Evolutionary conservation across 345 rosid species (phyloP).

Genomic region (Corchorus capsularis): DNA sequence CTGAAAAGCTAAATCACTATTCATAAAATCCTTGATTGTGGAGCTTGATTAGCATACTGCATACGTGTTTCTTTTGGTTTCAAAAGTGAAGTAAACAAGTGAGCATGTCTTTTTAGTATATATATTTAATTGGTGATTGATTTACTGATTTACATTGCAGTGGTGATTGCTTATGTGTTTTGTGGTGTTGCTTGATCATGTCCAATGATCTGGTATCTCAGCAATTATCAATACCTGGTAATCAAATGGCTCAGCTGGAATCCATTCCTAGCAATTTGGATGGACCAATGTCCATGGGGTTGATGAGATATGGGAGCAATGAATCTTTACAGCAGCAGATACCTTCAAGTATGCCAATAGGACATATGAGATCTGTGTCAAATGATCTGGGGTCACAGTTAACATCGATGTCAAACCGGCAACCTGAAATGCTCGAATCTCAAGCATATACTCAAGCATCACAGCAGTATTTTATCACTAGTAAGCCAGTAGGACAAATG

Average conservation of each 20-base stretch:
- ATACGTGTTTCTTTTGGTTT: neutral
- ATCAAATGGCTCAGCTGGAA: constrained; percentile 50
- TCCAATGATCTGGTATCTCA: constrained; percentile 56
- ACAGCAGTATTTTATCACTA: constrained; percentile 33
- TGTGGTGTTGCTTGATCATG: constrained; percentile 39
- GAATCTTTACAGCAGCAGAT: constrained; percentile 32
- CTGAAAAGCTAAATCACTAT: neutral
- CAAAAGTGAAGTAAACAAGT: neutral
- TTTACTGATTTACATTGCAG: neutral
- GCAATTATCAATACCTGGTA: constrained; percentile 38
- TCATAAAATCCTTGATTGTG: neutral
- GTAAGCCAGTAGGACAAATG: constrained; percentile 33
- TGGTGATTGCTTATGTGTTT: neutral
- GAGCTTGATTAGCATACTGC: neutral
- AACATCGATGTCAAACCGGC: constrained; percentile 29
- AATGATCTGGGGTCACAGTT: constrained; percentile 9
- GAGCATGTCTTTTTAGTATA: neutral
- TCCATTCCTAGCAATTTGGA: constrained; percentile 39
- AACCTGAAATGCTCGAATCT: constrained; percentile 24
- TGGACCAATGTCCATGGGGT: constrained; percentile 41
- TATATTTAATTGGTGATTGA: neutral
- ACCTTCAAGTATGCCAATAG: constrained; percentile 38
- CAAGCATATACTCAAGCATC: constrained; percentile 29
- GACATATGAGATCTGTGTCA: constrained; percentile 29
- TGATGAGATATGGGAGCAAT: constrained; percentile 30